phyloP scores from a whole-genome alignment of 306 rosid species.

The Bauhinia variegata region DNA sequence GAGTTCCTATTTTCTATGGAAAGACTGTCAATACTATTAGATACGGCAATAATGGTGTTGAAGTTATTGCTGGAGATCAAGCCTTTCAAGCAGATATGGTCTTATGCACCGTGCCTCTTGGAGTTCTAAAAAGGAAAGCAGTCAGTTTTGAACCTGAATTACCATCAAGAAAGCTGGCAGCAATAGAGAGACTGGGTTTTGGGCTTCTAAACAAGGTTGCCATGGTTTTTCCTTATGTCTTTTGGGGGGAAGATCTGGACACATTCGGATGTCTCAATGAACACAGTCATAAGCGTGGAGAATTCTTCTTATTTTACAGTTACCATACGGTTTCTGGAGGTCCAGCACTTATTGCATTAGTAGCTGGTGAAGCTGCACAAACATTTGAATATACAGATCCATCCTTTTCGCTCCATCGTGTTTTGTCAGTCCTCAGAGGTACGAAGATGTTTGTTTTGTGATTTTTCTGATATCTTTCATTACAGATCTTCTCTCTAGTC shows the following conservation, averaged over 20 bases:
- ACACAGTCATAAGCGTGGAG: conserved; percentile 73
- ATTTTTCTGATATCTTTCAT: conserved; percentile 19
- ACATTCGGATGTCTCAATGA: conserved; percentile 93
- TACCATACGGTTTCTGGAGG: conserved; percentile 98
- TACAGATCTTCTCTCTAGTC: conserved; percentile 22
- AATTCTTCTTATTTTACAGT: conserved; percentile 82
- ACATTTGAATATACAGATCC: conserved; percentile 80
- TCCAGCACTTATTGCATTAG: conserved; percentile 77
- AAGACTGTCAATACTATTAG: conserved; percentile 63
- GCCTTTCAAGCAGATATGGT: conserved; percentile 72
- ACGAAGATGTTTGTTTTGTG: conserved; percentile 29
- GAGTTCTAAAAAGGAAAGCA: conserved; percentile 71
- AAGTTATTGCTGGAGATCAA: conserved; percentile 77
- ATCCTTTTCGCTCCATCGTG: conserved; percentile 63
- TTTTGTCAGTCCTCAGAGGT: conserved; percentile 79
- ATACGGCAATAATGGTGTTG: conserved; percentile 73
- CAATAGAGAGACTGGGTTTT: conserved; percentile 88
- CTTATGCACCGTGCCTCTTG: conserved; percentile 93
- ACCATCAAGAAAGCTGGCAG: conserved; percentile 77
- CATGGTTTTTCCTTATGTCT: conserved; percentile 85
- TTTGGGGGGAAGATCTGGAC: conserved; percentile 95
- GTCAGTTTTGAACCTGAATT: conserved; percentile 77
- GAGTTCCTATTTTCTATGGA: conserved; percentile 78
- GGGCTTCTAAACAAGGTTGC: conserved; percentile 94
- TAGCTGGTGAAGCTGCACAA: conserved; percentile 99